Evolutionary conservation across 139 green algal species (phyloP).

Genomic region (Astrephomene gubernaculifera): DNA sequence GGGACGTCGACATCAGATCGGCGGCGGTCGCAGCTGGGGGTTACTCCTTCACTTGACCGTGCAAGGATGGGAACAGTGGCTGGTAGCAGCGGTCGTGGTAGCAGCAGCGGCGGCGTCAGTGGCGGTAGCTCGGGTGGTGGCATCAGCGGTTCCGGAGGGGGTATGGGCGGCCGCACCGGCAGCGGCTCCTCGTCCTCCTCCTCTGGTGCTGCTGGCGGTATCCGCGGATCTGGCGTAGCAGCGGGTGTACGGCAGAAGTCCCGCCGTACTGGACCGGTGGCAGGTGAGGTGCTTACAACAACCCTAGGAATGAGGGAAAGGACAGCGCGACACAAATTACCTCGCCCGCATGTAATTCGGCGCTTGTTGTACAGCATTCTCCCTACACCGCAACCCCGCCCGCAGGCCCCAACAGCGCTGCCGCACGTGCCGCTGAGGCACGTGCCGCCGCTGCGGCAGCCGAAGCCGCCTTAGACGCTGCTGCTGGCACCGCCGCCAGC

Average conservation of each 20-base stretch:
- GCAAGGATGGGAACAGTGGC: background rate
- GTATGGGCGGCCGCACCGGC: background rate
- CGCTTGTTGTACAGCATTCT: background rate
- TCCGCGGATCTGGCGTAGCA: background rate
- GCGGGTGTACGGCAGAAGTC: background rate
- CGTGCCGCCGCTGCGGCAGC: background rate
- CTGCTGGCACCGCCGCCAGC: background rate
- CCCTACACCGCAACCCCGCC: background rate
- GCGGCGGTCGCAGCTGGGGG: too few relatives aligned
- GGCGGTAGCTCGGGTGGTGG: background rate
- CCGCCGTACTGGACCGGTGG: background rate
- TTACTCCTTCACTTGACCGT: too few relatives aligned
- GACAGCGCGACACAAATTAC: too few relatives aligned
- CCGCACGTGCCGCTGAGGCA: slow-evolving; percentile 17
- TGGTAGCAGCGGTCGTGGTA: background rate
- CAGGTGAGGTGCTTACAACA: too few relatives aligned
- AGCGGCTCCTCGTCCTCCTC: background rate
- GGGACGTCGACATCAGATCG: too few relatives aligned
- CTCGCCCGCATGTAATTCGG: background rate
- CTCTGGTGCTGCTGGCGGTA: too few relatives aligned
- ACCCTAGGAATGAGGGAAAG: too few relatives aligned
- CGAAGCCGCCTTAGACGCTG: background rate
- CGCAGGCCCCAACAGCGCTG: slow-evolving; percentile 20
- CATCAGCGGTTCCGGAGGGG: background rate
- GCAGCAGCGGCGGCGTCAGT: background rate